These are phyloP conservation scores for Puya raimondii DNA, from an alignment of 176 grass and related monocot genomes.

Conservation along the genomic window DNA sequence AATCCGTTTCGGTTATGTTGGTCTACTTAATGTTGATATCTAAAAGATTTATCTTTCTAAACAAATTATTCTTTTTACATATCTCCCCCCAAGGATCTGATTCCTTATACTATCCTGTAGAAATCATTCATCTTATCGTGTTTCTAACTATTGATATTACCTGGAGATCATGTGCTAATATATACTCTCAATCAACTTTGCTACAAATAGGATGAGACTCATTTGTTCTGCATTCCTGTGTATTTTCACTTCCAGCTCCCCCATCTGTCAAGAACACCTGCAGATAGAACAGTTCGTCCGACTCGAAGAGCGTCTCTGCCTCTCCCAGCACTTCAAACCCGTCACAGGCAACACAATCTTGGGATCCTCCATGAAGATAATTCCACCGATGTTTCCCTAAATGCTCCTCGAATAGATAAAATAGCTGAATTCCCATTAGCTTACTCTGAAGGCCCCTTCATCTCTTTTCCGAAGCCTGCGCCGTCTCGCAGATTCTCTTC, in stretches of 20 bases:
- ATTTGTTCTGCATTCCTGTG: background rate
- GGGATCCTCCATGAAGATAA: conserved; percentile 38
- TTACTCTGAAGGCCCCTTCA: conserved; percentile 46
- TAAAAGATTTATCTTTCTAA: too few relatives aligned
- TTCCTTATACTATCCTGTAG: too few relatives aligned
- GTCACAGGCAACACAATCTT: conserved; percentile 20
- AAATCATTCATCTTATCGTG: too few relatives aligned
- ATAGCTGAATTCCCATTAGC: conserved; percentile 84
- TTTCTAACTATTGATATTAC: too few relatives aligned
- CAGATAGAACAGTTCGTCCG: conserved; percentile 19
- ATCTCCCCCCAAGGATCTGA: too few relatives aligned
- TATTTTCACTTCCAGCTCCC: conserved; percentile 8
- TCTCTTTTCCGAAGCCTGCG: conserved; percentile 21
- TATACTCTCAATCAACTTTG: background rate
- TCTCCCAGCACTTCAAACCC: conserved; percentile 33
- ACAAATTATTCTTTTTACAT: too few relatives aligned
- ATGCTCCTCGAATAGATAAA: conserved; percentile 76
- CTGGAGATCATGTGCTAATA: background rate
- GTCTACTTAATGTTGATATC: too few relatives aligned
- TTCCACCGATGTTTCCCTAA: conserved; percentile 72
- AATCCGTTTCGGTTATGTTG: too few relatives aligned
- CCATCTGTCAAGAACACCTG: conserved; percentile 20
- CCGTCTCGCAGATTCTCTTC: conserved; percentile 34
- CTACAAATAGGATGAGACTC: background rate
- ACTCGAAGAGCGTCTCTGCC: conserved; percentile 58